Evolutionary conservation across 768 basidiomycete species (phyloP), one percentile per base, ranked within the genome.

Genomic region (Tulasnella sp.): DNA sequence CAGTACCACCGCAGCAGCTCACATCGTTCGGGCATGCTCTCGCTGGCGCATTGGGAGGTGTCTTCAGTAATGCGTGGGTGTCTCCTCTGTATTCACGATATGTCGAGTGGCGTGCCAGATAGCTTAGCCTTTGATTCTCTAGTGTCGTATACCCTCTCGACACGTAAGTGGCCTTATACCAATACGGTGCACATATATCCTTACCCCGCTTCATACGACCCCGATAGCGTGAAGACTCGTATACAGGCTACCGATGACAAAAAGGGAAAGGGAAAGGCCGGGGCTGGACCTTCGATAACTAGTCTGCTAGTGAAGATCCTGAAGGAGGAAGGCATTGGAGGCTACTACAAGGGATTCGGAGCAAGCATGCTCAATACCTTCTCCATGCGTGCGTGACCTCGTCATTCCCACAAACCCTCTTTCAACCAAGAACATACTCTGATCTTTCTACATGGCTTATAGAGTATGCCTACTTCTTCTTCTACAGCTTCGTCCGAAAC

Each of bases 391-490:
- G 67, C 67, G 90, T 80, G 22, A 4, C 60, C 38, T 24, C 30
- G 51, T 8, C 8, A 42, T 27, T 43, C 61, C 53, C 65, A 63
- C 3, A 21, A 24, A 22, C 58, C 51, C n/a, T 53, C 30, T 25
- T 41, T 53, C 15, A 57, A 29, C n/a, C n/a, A n/a, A n/a, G n/a
- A n/a, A n/a, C n/a, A n/a, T 38, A 15, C 15, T 5, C 34, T 38
- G 15, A 38, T 15, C 34, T 38, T 15, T 5, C 34, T 5, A 38
- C n/a, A 51, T 49, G 31, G 41, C 46, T 41, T 5, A 19, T 60
- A 96, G 93, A 96, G 81, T 97, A 93, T 68, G 94, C 96, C 24
- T 99, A 99, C 74, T 99, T 99, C 78, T 98, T 94, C 78, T 98
- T 96, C 75, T 97, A 98, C 70, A 87, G 92, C 21, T 77, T 92